These are phyloP conservation scores for Picocystis sp. DNA, from an alignment of 163 green algal genomes.

Conservation along the genomic window DNA sequence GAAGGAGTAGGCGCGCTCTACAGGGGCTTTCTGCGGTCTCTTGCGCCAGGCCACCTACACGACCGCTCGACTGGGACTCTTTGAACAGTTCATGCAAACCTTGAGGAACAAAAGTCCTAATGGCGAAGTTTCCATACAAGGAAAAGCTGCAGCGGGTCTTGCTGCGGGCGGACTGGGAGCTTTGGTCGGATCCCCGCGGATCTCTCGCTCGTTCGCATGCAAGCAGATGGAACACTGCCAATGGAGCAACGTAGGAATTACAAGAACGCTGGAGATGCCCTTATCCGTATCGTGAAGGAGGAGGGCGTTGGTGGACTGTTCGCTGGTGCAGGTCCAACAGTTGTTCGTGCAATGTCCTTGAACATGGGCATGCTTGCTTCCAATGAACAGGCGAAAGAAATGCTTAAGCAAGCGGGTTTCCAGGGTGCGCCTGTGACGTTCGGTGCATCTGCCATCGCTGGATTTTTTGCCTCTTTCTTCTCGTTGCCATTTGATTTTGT, in stretches of 20 bases:
- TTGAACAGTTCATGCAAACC: conserved; percentile 61
- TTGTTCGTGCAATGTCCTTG: conserved; percentile 90
- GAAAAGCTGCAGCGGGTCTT: conserved; percentile 83
- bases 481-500: conserved; percentile 96
- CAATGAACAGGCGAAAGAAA: conserved; percentile 83
- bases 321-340: conserved; percentile 80
- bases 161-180: conserved; percentile 83
- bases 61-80: conserved; percentile 89
- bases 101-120: conserved; percentile 40
- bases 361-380: conserved; percentile 99
- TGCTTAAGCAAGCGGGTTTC: conserved; percentile 53
- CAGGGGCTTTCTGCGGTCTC: conserved; percentile 71
- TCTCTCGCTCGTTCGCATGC: conserved; percentile 92
- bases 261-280: conserved; percentile 57
- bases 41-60: conserved; percentile 76
- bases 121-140: conserved; percentile 63
- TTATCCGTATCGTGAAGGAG: conserved; percentile 69
- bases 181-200: conserved; percentile 85
- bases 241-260: conserved; percentile 84
- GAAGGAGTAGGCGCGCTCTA: conserved; percentile 86
- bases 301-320: conserved; percentile 86
- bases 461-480: conserved; percentile 79
- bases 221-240: conserved; percentile 77
- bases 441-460: conserved; percentile 45
- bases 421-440: conserved; percentile 10